Percentiles rank a stretch among this genome's conserved stretches.
phyloP scores from a whole-genome alignment of 169 alveolate species.

The Babesia ovata region DNA sequence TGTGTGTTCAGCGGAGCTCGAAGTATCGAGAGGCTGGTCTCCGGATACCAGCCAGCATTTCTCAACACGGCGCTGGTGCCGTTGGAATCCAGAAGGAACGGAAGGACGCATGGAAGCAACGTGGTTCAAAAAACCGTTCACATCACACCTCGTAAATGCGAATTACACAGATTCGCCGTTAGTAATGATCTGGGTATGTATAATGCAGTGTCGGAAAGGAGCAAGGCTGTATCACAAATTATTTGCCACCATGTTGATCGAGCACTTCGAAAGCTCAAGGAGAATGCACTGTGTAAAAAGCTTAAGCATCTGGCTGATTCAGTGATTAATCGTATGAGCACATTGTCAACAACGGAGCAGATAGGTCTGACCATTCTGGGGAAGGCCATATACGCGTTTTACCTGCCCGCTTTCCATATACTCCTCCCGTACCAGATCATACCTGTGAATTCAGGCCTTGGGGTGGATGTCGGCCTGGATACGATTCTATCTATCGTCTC shows the following conservation, averaged over 20 bases:
- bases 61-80: neutral
- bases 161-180: neutral
- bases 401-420: slow-evolving; percentile 24
- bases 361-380: slow-evolving; percentile 25
- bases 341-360: slow-evolving; percentile 35
- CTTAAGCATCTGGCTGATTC: neutral
- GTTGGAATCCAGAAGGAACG: neutral
- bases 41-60: slow-evolving; percentile 1
- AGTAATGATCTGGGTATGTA: neutral
- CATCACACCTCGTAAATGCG: neutral
- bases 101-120: neutral
- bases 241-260: slow-evolving; percentile 1
- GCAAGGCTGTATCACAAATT: neutral
- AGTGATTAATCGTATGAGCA: slow-evolving; percentile 1
- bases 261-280: neutral
- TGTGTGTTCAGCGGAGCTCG: neutral
- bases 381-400: slow-evolving; percentile 7
- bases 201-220: neutral
- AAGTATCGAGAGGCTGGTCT: no score
- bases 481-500: slow-evolving; percentile 40
- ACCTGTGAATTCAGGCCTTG: slow-evolving; percentile 48
- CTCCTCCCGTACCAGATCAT: slow-evolving; percentile 53
- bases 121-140: neutral
- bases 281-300: neutral
- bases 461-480: slow-evolving; percentile 46